Conservation (phyloP, 306 rosid species). For the Coriaria nepalensis region DNA sequence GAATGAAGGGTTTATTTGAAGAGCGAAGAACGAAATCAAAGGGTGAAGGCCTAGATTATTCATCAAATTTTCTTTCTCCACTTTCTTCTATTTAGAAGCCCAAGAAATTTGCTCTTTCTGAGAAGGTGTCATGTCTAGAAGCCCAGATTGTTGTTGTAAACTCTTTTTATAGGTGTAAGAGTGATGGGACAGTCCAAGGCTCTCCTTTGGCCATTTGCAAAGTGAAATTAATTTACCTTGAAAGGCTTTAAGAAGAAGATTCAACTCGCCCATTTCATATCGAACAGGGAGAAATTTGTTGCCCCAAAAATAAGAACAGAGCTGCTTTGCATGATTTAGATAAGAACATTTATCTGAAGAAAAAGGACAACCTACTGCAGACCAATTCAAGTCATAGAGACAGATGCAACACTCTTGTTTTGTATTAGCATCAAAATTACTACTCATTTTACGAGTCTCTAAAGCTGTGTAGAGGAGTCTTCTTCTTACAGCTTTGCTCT, state of each 20-base stretch:
- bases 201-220: slow-evolving; percentile 55
- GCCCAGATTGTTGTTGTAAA: slow-evolving; percentile 15
- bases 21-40: too few species aligned
- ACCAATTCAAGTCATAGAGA: slow-evolving; percentile 49
- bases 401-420: slow-evolving; percentile 75
- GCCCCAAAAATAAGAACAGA: slow-evolving; percentile 69
- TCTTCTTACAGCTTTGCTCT: slow-evolving; percentile 40
- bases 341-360: slow-evolving; percentile 52
- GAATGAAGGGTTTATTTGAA: too few species aligned
- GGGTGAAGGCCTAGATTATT: too few species aligned
- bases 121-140: slow-evolving; percentile 2
- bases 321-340: slow-evolving; percentile 61
- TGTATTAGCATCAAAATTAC: slow-evolving; percentile 24
- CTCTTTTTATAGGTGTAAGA: slow-evolving; percentile 21
- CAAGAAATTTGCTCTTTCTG: slow-evolving; percentile 10
- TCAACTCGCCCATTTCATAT: slow-evolving; percentile 44
- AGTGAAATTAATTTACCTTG: slow-evolving; percentile 55
- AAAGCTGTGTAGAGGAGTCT: slow-evolving; percentile 40
- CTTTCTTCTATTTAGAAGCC: too few species aligned
- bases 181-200: slow-evolving; percentile 41
- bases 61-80: too few species aligned
- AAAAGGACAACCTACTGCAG: slow-evolving; percentile 66
- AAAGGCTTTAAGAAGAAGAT: slow-evolving; percentile 64
- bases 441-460: slow-evolving; percentile 33
- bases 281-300: slow-evolving; percentile 38